Conservation (phyloP, 257 asterid genomes). For the Cynanchum wilfordii region DNA sequence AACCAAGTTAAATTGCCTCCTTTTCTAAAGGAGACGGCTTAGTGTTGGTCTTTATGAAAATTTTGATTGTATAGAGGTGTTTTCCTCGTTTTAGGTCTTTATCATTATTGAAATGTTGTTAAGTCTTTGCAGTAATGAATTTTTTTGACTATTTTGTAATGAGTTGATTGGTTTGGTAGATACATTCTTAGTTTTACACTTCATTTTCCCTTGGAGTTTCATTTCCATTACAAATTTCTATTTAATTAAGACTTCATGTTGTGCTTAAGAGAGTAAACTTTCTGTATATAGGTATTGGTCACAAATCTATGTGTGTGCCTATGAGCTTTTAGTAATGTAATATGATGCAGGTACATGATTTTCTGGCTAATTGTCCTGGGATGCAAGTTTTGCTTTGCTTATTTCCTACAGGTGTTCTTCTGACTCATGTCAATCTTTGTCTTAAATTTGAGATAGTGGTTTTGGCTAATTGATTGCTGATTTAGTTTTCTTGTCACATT, state of each 20-base stretch:
- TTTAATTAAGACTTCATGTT: neutral
- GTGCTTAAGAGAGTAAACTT: neutral
- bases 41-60: neutral
- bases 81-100: neutral
- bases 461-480: conserved; percentile 8
- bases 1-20: too few relatives aligned
- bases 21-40: neutral
- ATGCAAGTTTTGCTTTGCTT: conserved; percentile 82
- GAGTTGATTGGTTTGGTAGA: neutral
- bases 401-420: conserved; percentile 59
- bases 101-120: neutral
- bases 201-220: neutral
- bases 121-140: neutral
- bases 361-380: conserved; percentile 92
- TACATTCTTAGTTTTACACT: neutral
- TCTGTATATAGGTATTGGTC: neutral
- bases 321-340: neutral
- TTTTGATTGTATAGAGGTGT: neutral
- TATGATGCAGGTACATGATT: conserved; percentile 64
- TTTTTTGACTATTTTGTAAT: neutral
- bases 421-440: neutral
- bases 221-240: neutral
- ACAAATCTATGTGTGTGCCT: neutral
- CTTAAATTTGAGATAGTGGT: neutral
- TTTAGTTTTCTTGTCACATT: conserved; percentile 23